Evolutionary conservation across 1,284 basidiomycete species (phyloP), one percentile per base, ranked within the genome.

Genomic region (Ustilago nuda): DNA sequence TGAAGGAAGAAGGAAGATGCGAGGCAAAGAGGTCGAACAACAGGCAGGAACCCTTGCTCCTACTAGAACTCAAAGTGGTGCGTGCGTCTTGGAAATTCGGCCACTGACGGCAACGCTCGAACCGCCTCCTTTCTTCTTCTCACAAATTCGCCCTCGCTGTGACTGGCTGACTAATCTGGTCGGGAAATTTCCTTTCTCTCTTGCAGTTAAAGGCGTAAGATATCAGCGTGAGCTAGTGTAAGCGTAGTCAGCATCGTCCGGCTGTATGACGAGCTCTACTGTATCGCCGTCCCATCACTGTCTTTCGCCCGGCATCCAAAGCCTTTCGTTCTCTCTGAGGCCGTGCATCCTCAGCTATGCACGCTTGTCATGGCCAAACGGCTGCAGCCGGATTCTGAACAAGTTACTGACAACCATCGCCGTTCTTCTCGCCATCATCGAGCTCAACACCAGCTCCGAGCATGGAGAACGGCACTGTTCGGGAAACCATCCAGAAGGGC

Each of bases 51-150:
- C 43, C 43, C 43, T 37, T 1, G 53, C 52, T 54, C n/a, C n/a
- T n/a, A n/a, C n/a, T 30, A 23, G 27, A 48, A 48, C 23, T 48
- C 48, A 30, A 17, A 32, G 48, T 50, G 23, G 48, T 15, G 19
- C 39, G 39, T 41, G 13, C 43, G 17, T 19, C n/a, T 7, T 8
- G 17, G 52, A 56, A 39, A 30, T 41, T 56, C 54, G 9, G 23
- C 13, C 35, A 19, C n/a, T 45, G 43, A 35, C 67, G 62, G 67
- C 61, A 66, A 23, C 68, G 68, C 62, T 65, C 68, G 68, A 59
- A 71, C 68, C 68, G 68, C 58, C 52, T 56, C 19, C 8, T 27
- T 27, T 27, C 23, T n/a, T 30, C 37, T 32, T 19, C 13, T 36
- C n/a, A 9, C 19, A 13, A 32, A 23, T 51, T 51, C 35, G 33